Base-by-base conservation (phyloP, 139 green algal species). In the Picochlorum sp. region DNA sequence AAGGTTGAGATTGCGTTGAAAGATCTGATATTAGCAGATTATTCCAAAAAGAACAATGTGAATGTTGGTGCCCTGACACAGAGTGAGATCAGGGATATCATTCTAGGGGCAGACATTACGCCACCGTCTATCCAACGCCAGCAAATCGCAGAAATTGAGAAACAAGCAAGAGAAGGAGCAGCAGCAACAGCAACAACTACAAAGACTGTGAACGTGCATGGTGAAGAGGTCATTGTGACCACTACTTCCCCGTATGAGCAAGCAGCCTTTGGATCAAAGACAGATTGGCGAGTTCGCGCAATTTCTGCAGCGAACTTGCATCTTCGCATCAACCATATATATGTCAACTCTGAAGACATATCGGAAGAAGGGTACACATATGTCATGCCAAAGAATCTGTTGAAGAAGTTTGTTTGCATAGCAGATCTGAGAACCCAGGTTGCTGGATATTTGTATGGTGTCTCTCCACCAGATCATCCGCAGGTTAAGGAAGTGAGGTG, bases 1-100 rank as follows among this genome's bases (percentile, higher is more conserved):
- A 98, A 97, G 84, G 90, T 96, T 50, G 89, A 96, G 76, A 87
- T 94, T 54, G 89, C 89, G 58, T 78, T 96, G 16, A 96, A 96
- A 86, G 94, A 99, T 69, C 84, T 99, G 20, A 98, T 99, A 70
- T 74, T 99, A 67, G 90, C 85, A 6, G 94, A 99, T 80, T 99
- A 98, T 75, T 82, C 89, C 63, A 96, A 97, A 84, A 98, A 98
- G 85, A 98, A 97, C 89, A 97, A 97, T 65, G 94, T 99, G 62
- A 97, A 97, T 73, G 87, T 94, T 69, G 81, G 78, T 18, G 90
- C 91, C n/a, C 80, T 97, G 34, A 97, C 90, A 28, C 87, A 96
- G 76, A 84, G 54, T 18, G 94, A 99, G 88, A 96, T 99, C 78
- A 82, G 94, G 11, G 94, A 99, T 82, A 99, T 99, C 80, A 98